These are phyloP conservation scores for Lentinus polychrous DNA, from an alignment of 1,284 basidiomycete species.

Conservation along the genomic window DNA sequence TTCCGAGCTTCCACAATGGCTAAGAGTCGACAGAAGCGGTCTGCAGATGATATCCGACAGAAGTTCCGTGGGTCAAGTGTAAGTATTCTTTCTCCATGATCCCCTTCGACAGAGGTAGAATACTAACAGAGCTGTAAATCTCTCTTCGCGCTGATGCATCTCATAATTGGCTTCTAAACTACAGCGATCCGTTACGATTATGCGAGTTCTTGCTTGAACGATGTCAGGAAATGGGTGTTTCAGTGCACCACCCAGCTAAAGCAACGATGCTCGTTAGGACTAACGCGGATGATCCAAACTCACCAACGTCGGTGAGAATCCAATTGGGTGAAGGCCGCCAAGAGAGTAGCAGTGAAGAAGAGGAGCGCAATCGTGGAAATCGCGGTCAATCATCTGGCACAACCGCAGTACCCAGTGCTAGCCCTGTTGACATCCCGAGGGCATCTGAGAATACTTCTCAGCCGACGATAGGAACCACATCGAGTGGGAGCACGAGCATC, in stretches of 20 bases:
- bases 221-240: constrained; percentile 34
- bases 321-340: background rate
- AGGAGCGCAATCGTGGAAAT: too few relatives aligned
- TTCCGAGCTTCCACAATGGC: constrained; percentile 20
- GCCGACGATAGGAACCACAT: background rate
- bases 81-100: constrained; percentile 14
- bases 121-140: too few relatives aligned
- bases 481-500: background rate
- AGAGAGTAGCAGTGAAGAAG: too few relatives aligned
- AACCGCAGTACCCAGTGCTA: background rate
- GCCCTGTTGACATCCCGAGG: background rate
- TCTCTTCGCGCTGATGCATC: background rate
- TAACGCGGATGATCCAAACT: constrained; percentile 11
- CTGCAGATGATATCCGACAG: constrained; percentile 26
- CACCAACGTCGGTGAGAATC: background rate
- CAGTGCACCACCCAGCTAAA: constrained; percentile 29
- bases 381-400: too few relatives aligned
- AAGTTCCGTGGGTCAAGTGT: constrained; percentile 42
- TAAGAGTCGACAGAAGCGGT: constrained; percentile 17
- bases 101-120: too few relatives aligned
- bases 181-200: constrained; percentile 38
- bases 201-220: constrained; percentile 44
- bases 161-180: background rate
- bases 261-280: constrained; percentile 19
- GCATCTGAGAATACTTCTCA: background rate